A percentile compares a stretch with the other conserved stretches of the same genome.
phyloP scores from a whole-genome alignment of 495 filamentous ascomycete genomes.

The Annulohypoxylon bovei region DNA sequence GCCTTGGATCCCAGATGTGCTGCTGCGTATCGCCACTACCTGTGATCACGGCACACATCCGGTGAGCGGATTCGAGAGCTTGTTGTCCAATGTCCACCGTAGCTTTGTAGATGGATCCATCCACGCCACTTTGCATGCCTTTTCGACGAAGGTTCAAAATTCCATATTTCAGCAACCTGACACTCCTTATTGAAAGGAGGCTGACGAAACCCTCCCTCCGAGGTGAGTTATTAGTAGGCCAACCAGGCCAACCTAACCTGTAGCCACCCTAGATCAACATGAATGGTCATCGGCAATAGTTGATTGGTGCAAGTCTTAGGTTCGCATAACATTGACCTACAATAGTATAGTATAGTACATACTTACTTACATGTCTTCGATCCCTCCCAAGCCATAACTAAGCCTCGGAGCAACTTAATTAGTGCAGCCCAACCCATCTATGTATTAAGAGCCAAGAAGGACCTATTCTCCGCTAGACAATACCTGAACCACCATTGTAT shows the following conservation, averaged over 20 bases:
- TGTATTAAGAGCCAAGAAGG: conserved; percentile 3
- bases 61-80: conserved; percentile 25
- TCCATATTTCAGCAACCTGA: background rate
- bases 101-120: conserved; percentile 20
- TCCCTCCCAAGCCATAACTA: conserved; percentile 27
- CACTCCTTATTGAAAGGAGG: conserved; percentile 22
- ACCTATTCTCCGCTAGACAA: conserved; percentile 19
- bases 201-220: conserved; percentile 24
- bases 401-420: conserved; percentile 25
- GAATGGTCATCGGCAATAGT: conserved; percentile 11
- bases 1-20: conserved; percentile 22
- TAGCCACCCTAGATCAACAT: conserved; percentile 13
- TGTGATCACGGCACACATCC: conserved; percentile 30
- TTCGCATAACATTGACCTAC: conserved; percentile 19
- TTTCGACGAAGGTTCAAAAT: conserved; percentile 8
- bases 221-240: conserved; percentile 22
- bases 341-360: background rate
- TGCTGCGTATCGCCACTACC: conserved; percentile 13
- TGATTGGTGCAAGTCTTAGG: conserved; percentile 2
- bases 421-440: conserved; percentile 15
- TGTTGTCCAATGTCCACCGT: conserved; percentile 18
- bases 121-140: conserved; percentile 19
- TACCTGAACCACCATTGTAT: conserved; percentile 17
- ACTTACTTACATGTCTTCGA: conserved; percentile 11
- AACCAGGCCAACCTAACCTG: conserved; percentile 2